Evolutionary conservation across 2,329 filamentous ascomycete species (phyloP), one percentile per base, ranked within the genome.

Genomic region (Coniochaeta hoffmannii): DNA sequence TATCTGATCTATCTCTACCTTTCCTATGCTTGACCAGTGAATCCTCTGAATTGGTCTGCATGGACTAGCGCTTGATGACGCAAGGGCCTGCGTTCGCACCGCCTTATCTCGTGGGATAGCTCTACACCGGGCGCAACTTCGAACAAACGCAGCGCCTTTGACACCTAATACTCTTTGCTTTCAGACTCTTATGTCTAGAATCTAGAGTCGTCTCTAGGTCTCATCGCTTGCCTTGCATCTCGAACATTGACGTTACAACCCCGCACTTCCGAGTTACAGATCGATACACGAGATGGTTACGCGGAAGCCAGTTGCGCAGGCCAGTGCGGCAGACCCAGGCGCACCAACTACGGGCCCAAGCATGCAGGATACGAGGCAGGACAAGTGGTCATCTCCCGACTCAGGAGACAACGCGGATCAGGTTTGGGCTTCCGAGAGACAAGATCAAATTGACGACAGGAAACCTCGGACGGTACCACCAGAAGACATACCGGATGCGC

Each of bases 301-400:
- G 57, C 71, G 72, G 59, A 75, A 75, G 59, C 66, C 72, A 7
- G 53, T 69, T 22, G 66, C 72, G 35, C 60, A 65, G 17, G 63
- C 65, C 55, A 60, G 64, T 24, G 55, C 61, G 19, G 56, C 63
- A 53, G 62, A 66, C 57, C 60, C 66, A 26, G 59, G 55, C 54
- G 56, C 60, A 8, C 56, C 61, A 31, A 59, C 62, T 17, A 58
- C 63, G 51, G 52, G 64, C 15, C 63, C 56, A 15, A 60, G 24
- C 24, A 28, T 66, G 57, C 63, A 68, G 57, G 63, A 59, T 53
- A 63, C 64, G 53, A 63, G 61, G 55, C 64, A 67, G 55, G 67
- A 67, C 38, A 57, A 65, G 17, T 71, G 66, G 68, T 63, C 65
- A 22, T 63, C 65, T 38, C 62, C 63, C 32, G 65, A 70, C 49